Percentiles rank a stretch among this genome's conserved stretches.
These are phyloP conservation scores for Penicillium paradoxum DNA, from an alignment of 495 filamentous ascomycete species.

Conservation along the genomic window DNA sequence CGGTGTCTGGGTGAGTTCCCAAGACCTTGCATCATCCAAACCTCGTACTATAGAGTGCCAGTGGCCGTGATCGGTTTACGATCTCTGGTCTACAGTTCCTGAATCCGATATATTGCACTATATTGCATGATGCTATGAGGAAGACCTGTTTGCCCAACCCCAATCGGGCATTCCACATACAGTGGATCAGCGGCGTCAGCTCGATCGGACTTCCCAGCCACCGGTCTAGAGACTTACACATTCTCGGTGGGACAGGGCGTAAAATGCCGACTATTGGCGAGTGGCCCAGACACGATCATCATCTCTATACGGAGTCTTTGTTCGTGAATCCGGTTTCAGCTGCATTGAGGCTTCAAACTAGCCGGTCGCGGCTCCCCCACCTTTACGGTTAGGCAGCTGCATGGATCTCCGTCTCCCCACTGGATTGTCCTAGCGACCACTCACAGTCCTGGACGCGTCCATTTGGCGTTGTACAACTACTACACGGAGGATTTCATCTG, in stretches of 20 bases:
- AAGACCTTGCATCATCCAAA: constrained; percentile 4
- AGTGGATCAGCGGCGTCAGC: constrained; percentile 22
- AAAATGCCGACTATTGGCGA: constrained; percentile 13
- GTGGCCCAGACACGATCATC: constrained; percentile 19
- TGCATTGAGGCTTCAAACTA: constrained; percentile 13
- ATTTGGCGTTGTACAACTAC: background rate
- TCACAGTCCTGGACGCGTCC: background rate
- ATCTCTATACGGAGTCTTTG: constrained; percentile 5
- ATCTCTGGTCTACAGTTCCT: no score
- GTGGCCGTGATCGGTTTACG: no score
- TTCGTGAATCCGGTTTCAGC: constrained; percentile 24
- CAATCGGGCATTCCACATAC: constrained; percentile 10
- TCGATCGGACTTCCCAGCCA: constrained; percentile 26
- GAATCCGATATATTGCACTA: constrained; percentile 1
- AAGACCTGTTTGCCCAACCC: constrained; percentile 8
- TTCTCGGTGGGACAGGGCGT: constrained; percentile 13
- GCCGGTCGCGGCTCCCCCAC: constrained; percentile 14
- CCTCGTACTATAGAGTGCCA: no score
- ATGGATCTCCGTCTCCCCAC: constrained; percentile 10
- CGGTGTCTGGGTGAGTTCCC: constrained; percentile 12
- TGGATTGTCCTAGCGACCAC: constrained; percentile 23
- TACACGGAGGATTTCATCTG: background rate
- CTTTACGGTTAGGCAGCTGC: constrained; percentile 9
- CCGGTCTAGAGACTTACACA: constrained; percentile 21
- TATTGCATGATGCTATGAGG: constrained; percentile 1